These are phyloP conservation scores for Botrytis porri DNA, from an alignment of 2,329 filamentous ascomycete species.

Conservation along the genomic window DNA sequence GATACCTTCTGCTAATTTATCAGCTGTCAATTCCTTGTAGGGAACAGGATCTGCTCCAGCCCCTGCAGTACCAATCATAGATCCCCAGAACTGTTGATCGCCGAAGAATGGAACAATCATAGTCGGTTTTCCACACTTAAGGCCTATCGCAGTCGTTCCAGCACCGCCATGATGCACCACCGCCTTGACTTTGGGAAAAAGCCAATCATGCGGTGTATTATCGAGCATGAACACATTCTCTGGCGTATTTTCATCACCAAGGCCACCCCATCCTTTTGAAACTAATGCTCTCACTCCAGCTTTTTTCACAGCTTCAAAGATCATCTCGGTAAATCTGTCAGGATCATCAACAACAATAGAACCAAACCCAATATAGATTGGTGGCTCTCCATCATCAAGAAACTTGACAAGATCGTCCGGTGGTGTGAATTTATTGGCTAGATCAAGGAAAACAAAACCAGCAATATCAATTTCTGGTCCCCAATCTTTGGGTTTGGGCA, in stretches of 20 bases:
- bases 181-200: slow-evolving; percentile 64
- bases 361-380: slow-evolving; percentile 74
- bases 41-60: slow-evolving; percentile 66
- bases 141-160: slow-evolving; percentile 70
- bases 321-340: slow-evolving; percentile 64
- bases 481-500: slow-evolving; percentile 68
- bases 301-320: slow-evolving; percentile 64
- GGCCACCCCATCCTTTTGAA: slow-evolving; percentile 72
- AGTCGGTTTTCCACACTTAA: slow-evolving; percentile 68
- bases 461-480: slow-evolving; percentile 68
- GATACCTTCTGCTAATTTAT: slow-evolving; percentile 68
- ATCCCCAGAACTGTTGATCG: slow-evolving; percentile 76
- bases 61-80: slow-evolving; percentile 60
- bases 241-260: slow-evolving; percentile 58
- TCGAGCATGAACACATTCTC: slow-evolving; percentile 70
- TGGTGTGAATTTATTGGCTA: slow-evolving; percentile 59
- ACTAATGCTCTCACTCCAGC: slow-evolving; percentile 69
- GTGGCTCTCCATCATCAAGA: slow-evolving; percentile 53
- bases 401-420: slow-evolving; percentile 55
- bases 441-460: slow-evolving; percentile 75
- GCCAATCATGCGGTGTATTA: slow-evolving; percentile 74
- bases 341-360: slow-evolving; percentile 74
- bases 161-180: slow-evolving; percentile 77
- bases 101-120: slow-evolving; percentile 80
- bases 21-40: slow-evolving; percentile 62